Conservation (phyloP, 228 moss, liverwort and hornwort species). For the Sphagnum magellanicum region DNA sequence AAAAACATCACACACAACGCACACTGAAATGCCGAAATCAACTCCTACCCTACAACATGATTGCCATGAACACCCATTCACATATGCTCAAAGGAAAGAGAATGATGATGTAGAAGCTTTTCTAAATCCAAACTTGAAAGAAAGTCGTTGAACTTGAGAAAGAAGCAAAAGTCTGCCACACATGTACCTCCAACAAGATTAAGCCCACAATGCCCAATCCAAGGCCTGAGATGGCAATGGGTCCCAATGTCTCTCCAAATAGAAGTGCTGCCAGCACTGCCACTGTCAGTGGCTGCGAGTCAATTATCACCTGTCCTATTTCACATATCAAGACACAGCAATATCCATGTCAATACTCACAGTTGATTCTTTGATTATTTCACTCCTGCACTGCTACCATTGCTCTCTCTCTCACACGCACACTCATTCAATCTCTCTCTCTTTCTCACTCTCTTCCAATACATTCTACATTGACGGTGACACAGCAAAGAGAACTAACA, state of each 20-base stretch:
- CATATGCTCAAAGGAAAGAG: no score
- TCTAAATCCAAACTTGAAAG: no score
- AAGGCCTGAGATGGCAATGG: conserved; percentile 60
- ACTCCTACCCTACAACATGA: background rate
- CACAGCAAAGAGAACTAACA: conserved; percentile 29
- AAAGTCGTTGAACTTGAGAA: no score
- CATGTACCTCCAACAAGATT: conserved; percentile 62
- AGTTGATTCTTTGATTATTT: background rate
- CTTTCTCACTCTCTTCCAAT: background rate
- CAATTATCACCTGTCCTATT: conserved; percentile 86
- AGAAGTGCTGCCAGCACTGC: conserved; percentile 79
- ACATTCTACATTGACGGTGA: background rate
- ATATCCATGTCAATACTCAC: conserved; percentile 21
- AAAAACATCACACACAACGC: conserved; percentile 3
- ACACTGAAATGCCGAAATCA: conserved; percentile 4
- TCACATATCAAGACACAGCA: conserved; percentile 20
- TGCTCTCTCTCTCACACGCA: no score
- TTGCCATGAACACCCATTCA: no score
- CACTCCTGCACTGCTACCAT: no score
- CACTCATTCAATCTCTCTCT: no score
- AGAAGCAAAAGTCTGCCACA: no score
- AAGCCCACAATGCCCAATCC: conserved; percentile 76
- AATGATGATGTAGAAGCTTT: no score
- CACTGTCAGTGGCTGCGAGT: conserved; percentile 95
- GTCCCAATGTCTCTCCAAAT: conserved; percentile 81